Conservation (phyloP, 2,329 filamentous ascomycete genomes). For the Elsinoe arachidis region DNA sequence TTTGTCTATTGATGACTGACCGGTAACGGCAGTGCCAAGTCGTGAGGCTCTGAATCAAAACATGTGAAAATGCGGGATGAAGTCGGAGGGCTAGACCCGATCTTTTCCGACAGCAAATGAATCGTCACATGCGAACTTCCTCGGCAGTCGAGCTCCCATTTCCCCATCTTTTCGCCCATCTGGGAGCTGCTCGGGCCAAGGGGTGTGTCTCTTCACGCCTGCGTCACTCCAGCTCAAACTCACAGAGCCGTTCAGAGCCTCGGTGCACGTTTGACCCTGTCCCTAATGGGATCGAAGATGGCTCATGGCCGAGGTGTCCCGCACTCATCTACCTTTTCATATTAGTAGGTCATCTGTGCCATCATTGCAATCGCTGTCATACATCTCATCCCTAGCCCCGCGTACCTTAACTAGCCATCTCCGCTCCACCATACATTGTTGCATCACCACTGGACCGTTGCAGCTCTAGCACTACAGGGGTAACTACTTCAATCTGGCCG, state of each 20-base stretch:
- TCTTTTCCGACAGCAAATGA: background rate
- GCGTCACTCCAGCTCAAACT: constrained; percentile 5
- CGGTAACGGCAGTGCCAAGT: background rate
- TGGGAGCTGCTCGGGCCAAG: constrained; percentile 3
- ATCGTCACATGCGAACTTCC: constrained; percentile 12
- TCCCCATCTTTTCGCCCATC: background rate
- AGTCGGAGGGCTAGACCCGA: background rate
- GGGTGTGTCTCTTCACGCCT: background rate
- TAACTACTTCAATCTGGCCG: constrained; percentile 22
- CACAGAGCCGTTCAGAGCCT: constrained; percentile 11
- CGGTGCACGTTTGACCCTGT: constrained; percentile 13
- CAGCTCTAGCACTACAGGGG: background rate
- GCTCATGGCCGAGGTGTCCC: constrained; percentile 14
- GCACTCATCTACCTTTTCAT: constrained; percentile 10
- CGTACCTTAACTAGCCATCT: constrained; percentile 4
- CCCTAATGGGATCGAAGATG: constrained; percentile 7
- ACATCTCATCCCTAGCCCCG: constrained; percentile 3
- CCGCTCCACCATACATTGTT: background rate
- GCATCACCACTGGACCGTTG: background rate
- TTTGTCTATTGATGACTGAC: background rate
- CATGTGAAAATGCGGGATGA: constrained; percentile 10
- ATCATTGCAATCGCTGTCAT: constrained; percentile 8
- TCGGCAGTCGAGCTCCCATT: constrained; percentile 3
- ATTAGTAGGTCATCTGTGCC: constrained; percentile 7
- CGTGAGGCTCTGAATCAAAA: background rate